Conservation (phyloP, 495 filamentous ascomycete genomes). For the Cercophora sp. region DNA sequence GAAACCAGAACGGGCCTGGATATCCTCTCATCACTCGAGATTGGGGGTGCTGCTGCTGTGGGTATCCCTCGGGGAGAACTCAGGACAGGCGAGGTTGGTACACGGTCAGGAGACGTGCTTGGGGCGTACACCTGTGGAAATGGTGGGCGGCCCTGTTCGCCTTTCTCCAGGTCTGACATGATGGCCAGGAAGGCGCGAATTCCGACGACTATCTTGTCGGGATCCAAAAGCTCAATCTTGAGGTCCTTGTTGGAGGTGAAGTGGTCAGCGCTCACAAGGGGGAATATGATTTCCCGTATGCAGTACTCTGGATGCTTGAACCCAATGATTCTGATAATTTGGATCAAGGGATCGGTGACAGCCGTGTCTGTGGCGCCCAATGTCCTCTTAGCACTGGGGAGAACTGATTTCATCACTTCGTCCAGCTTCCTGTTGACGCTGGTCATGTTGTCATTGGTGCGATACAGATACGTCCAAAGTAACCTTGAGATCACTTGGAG, state of each 20-base stretch:
- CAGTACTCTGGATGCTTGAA: slow-evolving; percentile 90
- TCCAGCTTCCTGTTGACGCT: slow-evolving; percentile 75
- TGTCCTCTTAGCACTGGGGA: slow-evolving; percentile 70
- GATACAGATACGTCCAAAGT: slow-evolving; percentile 95
- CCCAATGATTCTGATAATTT: slow-evolving; percentile 92
- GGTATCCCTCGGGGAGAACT: slow-evolving; percentile 35
- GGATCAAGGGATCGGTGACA: slow-evolving; percentile 82
- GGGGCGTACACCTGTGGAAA: slow-evolving; percentile 64
- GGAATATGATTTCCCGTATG: slow-evolving; percentile 88
- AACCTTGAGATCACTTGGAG: slow-evolving; percentile 87
- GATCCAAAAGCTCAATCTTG: slow-evolving; percentile 88
- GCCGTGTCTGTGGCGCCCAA: slow-evolving; percentile 75
- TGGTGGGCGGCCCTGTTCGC: slow-evolving; percentile 71
- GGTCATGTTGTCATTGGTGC: slow-evolving; percentile 63
- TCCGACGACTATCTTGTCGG: slow-evolving; percentile 92
- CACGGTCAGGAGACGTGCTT: slow-evolving; percentile 36
- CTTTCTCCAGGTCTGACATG: slow-evolving; percentile 89
- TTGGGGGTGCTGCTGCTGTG: slow-evolving; percentile 22
- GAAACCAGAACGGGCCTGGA: slow-evolving; percentile 72
- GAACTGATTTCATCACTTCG: slow-evolving; percentile 75
- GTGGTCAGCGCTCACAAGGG: slow-evolving; percentile 85
- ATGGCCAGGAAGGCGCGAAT: slow-evolving; percentile 90
- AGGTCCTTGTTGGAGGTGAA: slow-evolving; percentile 75
- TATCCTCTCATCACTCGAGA: slow-evolving; percentile 51
- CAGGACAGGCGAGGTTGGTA: slow-evolving; percentile 52